Evolutionary conservation across 2,329 filamentous ascomycete genomes (phyloP).

Genomic region (Fonsecaea pugnacius): DNA sequence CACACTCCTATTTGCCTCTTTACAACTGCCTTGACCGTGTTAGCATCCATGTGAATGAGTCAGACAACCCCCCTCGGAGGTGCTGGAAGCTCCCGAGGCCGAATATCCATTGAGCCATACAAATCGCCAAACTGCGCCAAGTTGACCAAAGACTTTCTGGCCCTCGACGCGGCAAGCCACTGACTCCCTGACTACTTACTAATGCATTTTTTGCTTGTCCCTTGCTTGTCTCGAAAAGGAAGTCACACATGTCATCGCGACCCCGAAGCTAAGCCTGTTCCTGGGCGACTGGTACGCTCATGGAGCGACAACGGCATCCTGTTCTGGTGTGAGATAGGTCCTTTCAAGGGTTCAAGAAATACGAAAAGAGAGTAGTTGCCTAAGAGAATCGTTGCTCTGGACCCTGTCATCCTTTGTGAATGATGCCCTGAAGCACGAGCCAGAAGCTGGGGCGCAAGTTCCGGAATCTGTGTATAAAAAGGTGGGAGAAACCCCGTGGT

Average conservation of each 20-base stretch:
- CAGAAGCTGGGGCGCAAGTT: not conserved
- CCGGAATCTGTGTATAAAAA: not conserved
- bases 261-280: not conserved
- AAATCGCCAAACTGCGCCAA: not conserved
- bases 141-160: not conserved
- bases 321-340: not conserved
- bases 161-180: not conserved
- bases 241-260: conserved; percentile 2
- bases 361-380: not conserved
- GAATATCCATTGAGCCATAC: conserved; percentile 3
- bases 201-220: not conserved
- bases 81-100: conserved; percentile 1
- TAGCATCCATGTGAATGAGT: conserved; percentile 9
- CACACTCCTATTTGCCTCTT: not conserved
- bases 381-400: not conserved
- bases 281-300: not conserved
- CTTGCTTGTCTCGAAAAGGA: conserved; percentile 5
- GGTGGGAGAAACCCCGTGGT: not conserved
- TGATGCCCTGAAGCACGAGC: not conserved
- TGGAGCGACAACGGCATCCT: not conserved
- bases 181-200: not conserved
- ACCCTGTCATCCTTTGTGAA: not conserved
- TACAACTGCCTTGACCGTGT: not conserved
- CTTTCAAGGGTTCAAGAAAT: not conserved
- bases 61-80: conserved; percentile 6